phyloP scores from a whole-genome alignment of 768 basidiomycete genomes.

The Rubroboletus satanas region DNA sequence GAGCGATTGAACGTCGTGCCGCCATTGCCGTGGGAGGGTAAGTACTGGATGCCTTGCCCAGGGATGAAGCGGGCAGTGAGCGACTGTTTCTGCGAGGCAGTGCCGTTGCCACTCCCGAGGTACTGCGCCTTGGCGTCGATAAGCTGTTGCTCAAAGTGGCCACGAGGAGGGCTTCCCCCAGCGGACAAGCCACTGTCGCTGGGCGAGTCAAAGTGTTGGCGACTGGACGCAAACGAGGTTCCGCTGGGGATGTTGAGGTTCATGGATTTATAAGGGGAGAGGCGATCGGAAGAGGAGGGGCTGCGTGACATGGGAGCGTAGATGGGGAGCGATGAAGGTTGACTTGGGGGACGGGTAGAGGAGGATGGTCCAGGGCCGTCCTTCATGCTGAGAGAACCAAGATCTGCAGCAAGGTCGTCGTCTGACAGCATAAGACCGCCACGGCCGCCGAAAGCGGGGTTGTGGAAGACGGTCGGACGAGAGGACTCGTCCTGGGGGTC shows the following conservation, averaged over 20 bases:
- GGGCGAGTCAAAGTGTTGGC: conserved; percentile 52
- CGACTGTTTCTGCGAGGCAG: conserved; percentile 28
- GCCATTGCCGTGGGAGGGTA: conserved; percentile 36
- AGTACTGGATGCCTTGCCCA: conserved; percentile 60
- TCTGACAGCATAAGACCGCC: conserved; percentile 69
- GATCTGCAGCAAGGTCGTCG: conserved; percentile 74
- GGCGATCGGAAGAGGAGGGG: conserved; percentile 49
- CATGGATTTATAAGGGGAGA: conserved; percentile 57
- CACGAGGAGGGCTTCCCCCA: conserved; percentile 48
- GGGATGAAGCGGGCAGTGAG: conserved; percentile 61
- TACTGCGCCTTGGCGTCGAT: conserved; percentile 41
- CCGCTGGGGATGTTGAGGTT: conserved; percentile 55
- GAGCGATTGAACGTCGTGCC: conserved; percentile 37
- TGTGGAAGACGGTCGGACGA: conserved; percentile 32
- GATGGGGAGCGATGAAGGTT: conserved; percentile 73
- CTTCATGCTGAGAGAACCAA: conserved; percentile 56
- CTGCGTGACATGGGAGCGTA: conserved; percentile 68
- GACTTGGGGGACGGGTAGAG: conserved; percentile 53
- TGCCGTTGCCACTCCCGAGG: conserved; percentile 19
- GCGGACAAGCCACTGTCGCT: conserved; percentile 56
- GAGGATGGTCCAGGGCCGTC: conserved; percentile 36
- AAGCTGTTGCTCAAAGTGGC: conserved; percentile 45
- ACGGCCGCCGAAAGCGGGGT: conserved; percentile 40
- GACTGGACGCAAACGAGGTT: conserved; percentile 38
- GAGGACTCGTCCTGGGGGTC: conserved; percentile 42